Evolutionary conservation across 2,329 filamentous ascomycete species (phyloP).

Genomic region (Huntiella bhutanensis): DNA sequence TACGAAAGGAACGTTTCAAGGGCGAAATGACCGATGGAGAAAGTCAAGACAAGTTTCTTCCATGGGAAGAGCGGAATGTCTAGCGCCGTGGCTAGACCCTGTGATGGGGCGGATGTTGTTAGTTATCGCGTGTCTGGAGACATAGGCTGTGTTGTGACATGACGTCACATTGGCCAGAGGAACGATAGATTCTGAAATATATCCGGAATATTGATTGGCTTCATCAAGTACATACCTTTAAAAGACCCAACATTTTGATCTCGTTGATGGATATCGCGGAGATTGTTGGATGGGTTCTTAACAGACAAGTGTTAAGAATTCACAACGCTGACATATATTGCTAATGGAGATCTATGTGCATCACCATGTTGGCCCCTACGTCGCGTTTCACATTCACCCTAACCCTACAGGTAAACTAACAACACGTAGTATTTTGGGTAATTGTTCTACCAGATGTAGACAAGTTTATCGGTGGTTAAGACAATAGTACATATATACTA

Average conservation of each 20-base stretch:
- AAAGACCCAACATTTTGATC: slow-evolving; percentile 10
- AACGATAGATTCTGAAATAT: background rate
- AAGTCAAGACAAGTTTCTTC: slow-evolving; percentile 91
- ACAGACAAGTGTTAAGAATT: too few species aligned
- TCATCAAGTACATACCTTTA: slow-evolving; percentile 8
- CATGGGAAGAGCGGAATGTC: slow-evolving; percentile 89
- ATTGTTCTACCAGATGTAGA: too few species aligned
- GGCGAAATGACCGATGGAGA: slow-evolving; percentile 77
- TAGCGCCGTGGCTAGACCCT: slow-evolving; percentile 65
- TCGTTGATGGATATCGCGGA: background rate
- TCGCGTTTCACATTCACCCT: too few species aligned
- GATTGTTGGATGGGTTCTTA: too few species aligned
- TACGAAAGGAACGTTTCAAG: slow-evolving; percentile 79
- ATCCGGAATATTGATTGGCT: background rate
- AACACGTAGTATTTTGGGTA: too few species aligned
- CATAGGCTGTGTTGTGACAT: background rate
- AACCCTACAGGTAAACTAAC: too few species aligned
- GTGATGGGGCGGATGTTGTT: slow-evolving; percentile 10
- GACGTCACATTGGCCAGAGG: slow-evolving; percentile 1
- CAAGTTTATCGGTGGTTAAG: too few species aligned
- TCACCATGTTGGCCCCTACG: too few species aligned
- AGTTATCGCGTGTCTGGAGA: slow-evolving; percentile 1
- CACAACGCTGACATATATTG: too few species aligned
- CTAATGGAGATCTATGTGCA: too few species aligned
- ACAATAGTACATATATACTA: background rate